These are phyloP conservation scores for Rubia balearica DNA, from an alignment of 305 asterid species.

Conservation along the genomic window DNA sequence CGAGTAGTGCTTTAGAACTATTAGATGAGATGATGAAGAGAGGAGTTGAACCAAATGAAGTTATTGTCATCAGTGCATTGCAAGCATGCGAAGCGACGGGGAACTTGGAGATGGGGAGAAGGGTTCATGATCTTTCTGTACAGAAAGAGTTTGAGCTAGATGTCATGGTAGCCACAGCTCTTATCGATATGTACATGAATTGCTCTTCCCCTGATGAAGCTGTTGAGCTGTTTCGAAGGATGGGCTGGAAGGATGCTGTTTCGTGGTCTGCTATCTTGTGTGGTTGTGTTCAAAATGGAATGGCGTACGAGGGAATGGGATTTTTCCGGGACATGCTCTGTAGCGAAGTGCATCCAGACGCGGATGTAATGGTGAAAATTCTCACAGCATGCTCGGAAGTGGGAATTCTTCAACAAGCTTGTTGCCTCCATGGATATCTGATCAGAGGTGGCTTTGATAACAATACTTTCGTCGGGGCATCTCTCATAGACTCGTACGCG, in stretches of 20 bases:
- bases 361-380: constrained; percentile 38
- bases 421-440: constrained; percentile 48
- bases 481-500: constrained; percentile 62
- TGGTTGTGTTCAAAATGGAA: constrained; percentile 52
- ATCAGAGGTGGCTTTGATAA: constrained; percentile 36
- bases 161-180: constrained; percentile 52
- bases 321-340: constrained; percentile 45
- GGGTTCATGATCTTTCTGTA: constrained; percentile 42
- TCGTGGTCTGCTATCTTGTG: constrained; percentile 48
- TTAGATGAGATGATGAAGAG: constrained; percentile 36
- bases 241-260: constrained; percentile 44
- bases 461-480: constrained; percentile 40
- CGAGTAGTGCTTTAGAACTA: constrained; percentile 36
- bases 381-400: constrained; percentile 61
- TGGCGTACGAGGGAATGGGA: constrained; percentile 32
- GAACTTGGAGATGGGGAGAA: constrained; percentile 38
- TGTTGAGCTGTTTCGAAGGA: constrained; percentile 34
- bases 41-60: constrained; percentile 44
- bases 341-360: constrained; percentile 33
- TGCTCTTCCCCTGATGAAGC: constrained; percentile 62
- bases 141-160: constrained; percentile 33
- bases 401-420: constrained; percentile 51
- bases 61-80: constrained; percentile 42
- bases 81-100: constrained; percentile 62
- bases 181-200: constrained; percentile 76